Evolutionary conservation across 1,284 basidiomycete genomes (phyloP).

Genomic region (Sutorius eximius): DNA sequence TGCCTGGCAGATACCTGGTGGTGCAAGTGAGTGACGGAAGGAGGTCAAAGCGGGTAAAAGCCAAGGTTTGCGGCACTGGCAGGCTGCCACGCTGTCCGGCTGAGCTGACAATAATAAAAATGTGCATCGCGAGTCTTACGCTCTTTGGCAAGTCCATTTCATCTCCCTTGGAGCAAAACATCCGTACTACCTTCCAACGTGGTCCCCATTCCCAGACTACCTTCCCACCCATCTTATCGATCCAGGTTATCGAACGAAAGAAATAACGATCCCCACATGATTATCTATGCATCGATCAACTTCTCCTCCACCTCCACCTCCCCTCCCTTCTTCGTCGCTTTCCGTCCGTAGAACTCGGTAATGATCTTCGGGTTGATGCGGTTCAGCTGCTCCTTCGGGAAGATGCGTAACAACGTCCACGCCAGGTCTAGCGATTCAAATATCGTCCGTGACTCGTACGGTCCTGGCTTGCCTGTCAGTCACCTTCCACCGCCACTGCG

Average conservation of each 20-base stretch:
- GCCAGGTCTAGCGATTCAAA: conserved; percentile 98
- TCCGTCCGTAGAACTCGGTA: conserved; percentile 82
- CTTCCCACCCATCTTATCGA: conserved; percentile 20
- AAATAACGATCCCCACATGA: conserved; percentile 3
- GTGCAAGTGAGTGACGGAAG: conserved; percentile 25
- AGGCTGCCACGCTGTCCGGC: conserved; percentile 37
- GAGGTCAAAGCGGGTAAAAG: conserved; percentile 27
- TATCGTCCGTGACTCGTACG: conserved; percentile 95
- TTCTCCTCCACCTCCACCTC: conserved; percentile 54
- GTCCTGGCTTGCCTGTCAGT: conserved; percentile 49
- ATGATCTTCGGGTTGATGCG: conserved; percentile 93
- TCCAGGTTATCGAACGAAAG: background rate
- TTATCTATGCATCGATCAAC: conserved; percentile 55
- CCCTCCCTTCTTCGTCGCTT: conserved; percentile 63
- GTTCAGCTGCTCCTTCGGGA: conserved; percentile 99
- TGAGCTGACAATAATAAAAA: conserved; percentile 20
- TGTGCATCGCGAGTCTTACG: conserved; percentile 25
- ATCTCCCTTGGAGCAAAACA: conserved; percentile 10
- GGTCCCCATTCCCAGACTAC: too few relatives aligned
- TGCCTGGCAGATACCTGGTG: conserved; percentile 34
- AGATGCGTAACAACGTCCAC: conserved; percentile 95
- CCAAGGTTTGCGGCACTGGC: conserved; percentile 26
- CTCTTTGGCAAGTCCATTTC: conserved; percentile 26
- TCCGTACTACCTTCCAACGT: conserved; percentile 1
- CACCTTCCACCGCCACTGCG: background rate